Evolutionary conservation across 1,284 basidiomycete genomes (phyloP), one percentile per base, ranked within the genome.

Genomic region (Tylopilus sp.): DNA sequence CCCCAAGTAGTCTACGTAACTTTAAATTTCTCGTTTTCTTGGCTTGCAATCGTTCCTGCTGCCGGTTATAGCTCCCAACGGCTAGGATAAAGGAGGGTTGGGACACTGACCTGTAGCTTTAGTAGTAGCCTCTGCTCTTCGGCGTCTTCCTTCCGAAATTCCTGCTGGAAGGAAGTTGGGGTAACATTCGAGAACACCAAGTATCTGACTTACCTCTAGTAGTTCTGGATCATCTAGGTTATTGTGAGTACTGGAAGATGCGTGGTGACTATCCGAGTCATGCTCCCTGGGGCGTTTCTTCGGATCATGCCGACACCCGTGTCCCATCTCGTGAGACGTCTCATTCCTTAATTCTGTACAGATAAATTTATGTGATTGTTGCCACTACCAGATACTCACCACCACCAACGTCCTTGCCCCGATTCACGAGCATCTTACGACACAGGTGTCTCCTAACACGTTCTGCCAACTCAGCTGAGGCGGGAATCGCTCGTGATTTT

Each of bases 51-150:
- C 8, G 48, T 33, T 48, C 47, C 59, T 58, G n/a, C 3, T 3
- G 31, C 9, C n/a, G 9, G 18, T 31, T 34, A 20, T 21, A 34
- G 21, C 20, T 18, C 33, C 37, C 15, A 24, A 38, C 10, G 8
- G 4, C 14, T 9, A 30, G 12, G 14, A 30, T 11, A 15, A 46
- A 38, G 14, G 24, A 8, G 1, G 3, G 18, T 20, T 2, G 6
- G 2, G 12, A 24, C 7, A 29, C 57, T 26, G 4, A 58, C 58
- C 44, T 50, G 51, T 36, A 59, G 33, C 15, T 44, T 55, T 29
- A n/a, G 51, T n/a, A 56, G 2, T 9, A 60, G 44, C 26, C 58
- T 58, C 10, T 1, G 44, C 12, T 56, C 60, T 40, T 61, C 61
- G 3, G 26, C 57, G 9, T 44, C 48, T 17, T 51, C 59, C 15